phyloP scores from a whole-genome alignment of 2,329 filamentous ascomycete genomes.

The Sordariomycetes sp. region DNA sequence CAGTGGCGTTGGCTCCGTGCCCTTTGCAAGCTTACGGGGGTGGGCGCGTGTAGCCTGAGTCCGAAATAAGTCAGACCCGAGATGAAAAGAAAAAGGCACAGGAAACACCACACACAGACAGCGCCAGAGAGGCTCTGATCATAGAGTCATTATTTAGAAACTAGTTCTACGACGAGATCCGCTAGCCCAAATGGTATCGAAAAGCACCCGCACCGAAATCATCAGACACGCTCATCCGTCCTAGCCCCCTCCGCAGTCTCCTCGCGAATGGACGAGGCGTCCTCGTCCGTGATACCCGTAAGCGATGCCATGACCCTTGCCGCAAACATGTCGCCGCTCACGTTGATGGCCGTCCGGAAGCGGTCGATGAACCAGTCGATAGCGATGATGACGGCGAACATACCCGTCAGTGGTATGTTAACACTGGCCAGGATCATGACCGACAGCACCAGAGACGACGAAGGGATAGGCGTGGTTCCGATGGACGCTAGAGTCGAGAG shows the following conservation, averaged over 20 bases:
- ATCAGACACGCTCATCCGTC: background rate
- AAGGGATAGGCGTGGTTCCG: conserved; percentile 42
- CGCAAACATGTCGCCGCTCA: conserved; percentile 37
- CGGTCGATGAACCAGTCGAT: conserved; percentile 47
- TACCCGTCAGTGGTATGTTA: conserved; percentile 31
- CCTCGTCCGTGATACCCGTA: conserved; percentile 19
- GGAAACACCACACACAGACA: background rate
- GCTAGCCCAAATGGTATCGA: background rate
- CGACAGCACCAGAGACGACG: conserved; percentile 37
- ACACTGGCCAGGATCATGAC: conserved; percentile 38
- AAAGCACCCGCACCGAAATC: background rate
- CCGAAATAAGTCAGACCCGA: too few relatives aligned
- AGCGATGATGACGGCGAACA: conserved; percentile 41
- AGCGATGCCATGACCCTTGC: conserved; percentile 25
- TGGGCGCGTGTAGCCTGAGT: too few relatives aligned
- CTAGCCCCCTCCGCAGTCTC: background rate
- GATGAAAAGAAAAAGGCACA: too few relatives aligned
- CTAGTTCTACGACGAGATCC: background rate
- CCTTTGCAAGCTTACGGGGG: too few relatives aligned
- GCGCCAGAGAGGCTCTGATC: background rate
- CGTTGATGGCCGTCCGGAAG: conserved; percentile 40
- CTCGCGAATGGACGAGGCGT: background rate
- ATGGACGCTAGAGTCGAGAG: conserved; percentile 40
- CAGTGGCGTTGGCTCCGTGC: too few relatives aligned
- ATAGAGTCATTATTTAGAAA: background rate